Evolutionary conservation across 768 basidiomycete genomes (phyloP), one percentile per base, ranked within the genome.

Genomic region (Symmetrospora coprosmae): DNA sequence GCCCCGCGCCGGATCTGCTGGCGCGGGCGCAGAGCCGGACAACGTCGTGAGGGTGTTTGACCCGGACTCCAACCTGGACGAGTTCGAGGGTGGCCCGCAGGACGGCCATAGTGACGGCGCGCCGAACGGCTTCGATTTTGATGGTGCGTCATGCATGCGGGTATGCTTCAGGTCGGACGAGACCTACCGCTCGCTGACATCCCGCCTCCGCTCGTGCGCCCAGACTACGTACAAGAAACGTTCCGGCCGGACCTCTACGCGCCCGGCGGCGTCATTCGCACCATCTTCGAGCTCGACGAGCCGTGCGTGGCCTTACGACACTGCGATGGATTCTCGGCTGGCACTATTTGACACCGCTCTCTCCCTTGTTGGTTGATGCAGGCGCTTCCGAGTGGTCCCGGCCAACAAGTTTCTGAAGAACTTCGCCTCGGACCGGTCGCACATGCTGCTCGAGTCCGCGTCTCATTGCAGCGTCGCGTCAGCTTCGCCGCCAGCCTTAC

Each of bases 391-490:
- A 1, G 9, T 65, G 17, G 66, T 67, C 1, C 64, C 52, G 1
- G 49, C 51, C 0, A 1, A 4, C 0, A 39, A 41, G 19, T 41
- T 67, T 1, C 40, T 67, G 2, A 21, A 27, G 17, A 50, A 63
- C 31, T 67, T 67, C 19, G 66, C 66, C 9, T 65, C 64, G 0
- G 64, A 65, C 41, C 56, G 66, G 2, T 63, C 61, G 8, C 66
- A 67, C 33, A 67, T 67, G 66, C 49, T 64, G 1, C 16, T 28
- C n/a, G n/a, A n/a, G n/a, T n/a, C n/a, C n/a, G n/a, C 21, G 49
- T 39, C 11, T 2, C 33, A 11, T 34, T 34, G 17, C 8, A 14
- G 28, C 33, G 0, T 2, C 19, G 2, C 17, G 11, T 28, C n/a
- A 13, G 28, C 30, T 28, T 5, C 13, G 11, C 19, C 11, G 17